Conservation (phyloP, 2,329 filamentous ascomycete genomes). For the Sclerotinia nivalis region DNA sequence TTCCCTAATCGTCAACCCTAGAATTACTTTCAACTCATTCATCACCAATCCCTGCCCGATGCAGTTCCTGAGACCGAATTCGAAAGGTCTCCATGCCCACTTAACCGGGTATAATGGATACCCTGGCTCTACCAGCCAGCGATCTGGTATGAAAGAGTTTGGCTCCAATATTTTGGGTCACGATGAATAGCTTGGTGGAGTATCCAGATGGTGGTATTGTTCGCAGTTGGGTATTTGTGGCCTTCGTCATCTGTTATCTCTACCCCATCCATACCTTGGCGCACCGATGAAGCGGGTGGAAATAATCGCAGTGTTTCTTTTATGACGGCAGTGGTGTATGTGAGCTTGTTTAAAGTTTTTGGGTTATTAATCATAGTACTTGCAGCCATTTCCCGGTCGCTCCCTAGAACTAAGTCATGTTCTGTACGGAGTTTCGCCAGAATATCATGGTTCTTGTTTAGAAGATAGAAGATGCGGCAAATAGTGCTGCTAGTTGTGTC, state of each 20-base stretch:
- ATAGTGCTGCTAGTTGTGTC: conserved; percentile 30
- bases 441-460: conserved; percentile 24
- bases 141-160: not conserved
- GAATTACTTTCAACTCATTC: not conserved
- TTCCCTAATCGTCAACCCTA: not conserved
- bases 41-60: not conserved
- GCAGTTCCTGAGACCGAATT: not conserved
- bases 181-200: not conserved
- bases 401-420: conserved; percentile 26
- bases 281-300: conserved; percentile 23
- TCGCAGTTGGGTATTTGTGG: conserved; percentile 20
- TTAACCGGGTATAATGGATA: not conserved
- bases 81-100: not conserved
- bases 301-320: conserved; percentile 29
- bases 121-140: not conserved
- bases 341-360: conserved; percentile 23
- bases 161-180: not conserved
- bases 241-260: conserved; percentile 17
- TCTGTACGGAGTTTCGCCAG: conserved; percentile 26
- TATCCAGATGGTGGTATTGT: not conserved
- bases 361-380: conserved; percentile 22
- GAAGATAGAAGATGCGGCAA: conserved; percentile 16
- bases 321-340: conserved; percentile 28
- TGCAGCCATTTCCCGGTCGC: conserved; percentile 10
- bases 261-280: conserved; percentile 25